phyloP scores from a whole-genome alignment of 768 basidiomycete species.

The Lepiota venenata region DNA sequence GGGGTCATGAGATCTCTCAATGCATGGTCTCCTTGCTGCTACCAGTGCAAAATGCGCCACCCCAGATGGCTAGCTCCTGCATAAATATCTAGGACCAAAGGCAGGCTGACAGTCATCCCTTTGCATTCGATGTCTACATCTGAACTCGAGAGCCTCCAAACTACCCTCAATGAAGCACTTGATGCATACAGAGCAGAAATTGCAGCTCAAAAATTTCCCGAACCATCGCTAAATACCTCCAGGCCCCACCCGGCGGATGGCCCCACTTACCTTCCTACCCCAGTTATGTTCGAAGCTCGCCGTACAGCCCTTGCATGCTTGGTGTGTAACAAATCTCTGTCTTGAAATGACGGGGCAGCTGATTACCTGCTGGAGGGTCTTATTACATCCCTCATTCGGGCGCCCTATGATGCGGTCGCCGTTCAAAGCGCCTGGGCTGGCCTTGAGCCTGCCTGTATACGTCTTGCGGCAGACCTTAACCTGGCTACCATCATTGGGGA shows the following conservation, averaged over 20 bases:
- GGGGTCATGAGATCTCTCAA: no score
- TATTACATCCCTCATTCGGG: conserved; percentile 31
- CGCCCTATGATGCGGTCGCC: conserved; percentile 32
- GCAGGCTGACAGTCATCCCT: no score
- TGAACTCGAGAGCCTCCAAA: conserved; percentile 30
- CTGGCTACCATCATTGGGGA: conserved; percentile 30
- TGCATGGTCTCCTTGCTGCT: no score
- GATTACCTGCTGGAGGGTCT: conserved; percentile 22
- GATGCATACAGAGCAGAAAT: conserved; percentile 36
- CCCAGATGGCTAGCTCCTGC: no score
- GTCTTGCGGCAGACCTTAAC: conserved; percentile 31
- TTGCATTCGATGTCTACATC: conserved; percentile 25
- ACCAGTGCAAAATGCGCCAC: no score
- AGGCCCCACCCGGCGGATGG: conserved; percentile 33
- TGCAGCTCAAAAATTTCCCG: conserved; percentile 29
- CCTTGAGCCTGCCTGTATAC: conserved; percentile 30
- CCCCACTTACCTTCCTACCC: conserved; percentile 23
- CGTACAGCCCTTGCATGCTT: conserved; percentile 30
- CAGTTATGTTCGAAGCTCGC: conserved; percentile 34
- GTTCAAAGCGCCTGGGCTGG: conserved; percentile 28
- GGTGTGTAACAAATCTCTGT: conserved; percentile 16
- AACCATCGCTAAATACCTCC: conserved; percentile 33
- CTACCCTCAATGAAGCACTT: conserved; percentile 29
- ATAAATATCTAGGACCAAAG: no score
- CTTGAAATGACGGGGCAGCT: not conserved